Evolutionary conservation across 345 rosid species (phyloP).

Genomic region (Lumnitzera racemosa): DNA sequence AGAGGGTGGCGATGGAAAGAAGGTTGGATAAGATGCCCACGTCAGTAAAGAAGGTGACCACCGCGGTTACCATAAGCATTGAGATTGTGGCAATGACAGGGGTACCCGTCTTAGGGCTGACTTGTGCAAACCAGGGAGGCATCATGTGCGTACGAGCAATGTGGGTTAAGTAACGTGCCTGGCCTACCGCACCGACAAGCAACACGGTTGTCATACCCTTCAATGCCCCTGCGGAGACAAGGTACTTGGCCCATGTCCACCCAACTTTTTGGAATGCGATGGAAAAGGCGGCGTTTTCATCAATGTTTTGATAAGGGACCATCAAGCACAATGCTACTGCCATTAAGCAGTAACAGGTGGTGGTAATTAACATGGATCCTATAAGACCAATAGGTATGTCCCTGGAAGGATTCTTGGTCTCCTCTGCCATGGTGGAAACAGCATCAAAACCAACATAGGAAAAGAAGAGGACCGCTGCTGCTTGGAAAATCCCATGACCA

Average conservation of each 20-base stretch:
- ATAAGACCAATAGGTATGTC: conserved; percentile 84
- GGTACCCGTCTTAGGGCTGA: conserved; percentile 57
- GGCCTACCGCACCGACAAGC: conserved; percentile 65
- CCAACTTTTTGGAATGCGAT: conserved; percentile 66
- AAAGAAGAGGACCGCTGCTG: conserved; percentile 72
- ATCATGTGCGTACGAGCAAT: conserved; percentile 89
- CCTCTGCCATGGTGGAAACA: conserved; percentile 88
- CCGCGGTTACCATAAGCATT: conserved; percentile 50
- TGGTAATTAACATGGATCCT: conserved; percentile 60
- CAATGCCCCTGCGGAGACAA: conserved; percentile 69
- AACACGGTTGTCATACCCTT: conserved; percentile 84
- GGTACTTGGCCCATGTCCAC: conserved; percentile 76
- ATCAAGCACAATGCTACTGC: conserved; percentile 53
- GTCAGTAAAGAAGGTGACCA: conserved; percentile 67
- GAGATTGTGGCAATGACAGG: conserved; percentile 63
- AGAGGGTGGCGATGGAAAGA: conserved; percentile 61
- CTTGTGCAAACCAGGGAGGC: conserved; percentile 78
- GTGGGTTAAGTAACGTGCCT: conserved; percentile 80
- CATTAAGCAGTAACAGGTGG: conserved; percentile 46
- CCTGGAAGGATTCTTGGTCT: conserved; percentile 68
- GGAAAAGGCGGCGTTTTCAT: conserved; percentile 60
- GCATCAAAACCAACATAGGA: conserved; percentile 86
- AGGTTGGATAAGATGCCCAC: conserved; percentile 49
- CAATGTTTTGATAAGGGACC: conserved; percentile 38
- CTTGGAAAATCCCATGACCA: conserved; percentile 47